A percentile compares a stretch with the other conserved stretches of the same genome.
These are phyloP conservation scores for Rhizopus microsporus DNA, from an alignment of 371 early-diverging fungal genomes.

Conservation along the genomic window DNA sequence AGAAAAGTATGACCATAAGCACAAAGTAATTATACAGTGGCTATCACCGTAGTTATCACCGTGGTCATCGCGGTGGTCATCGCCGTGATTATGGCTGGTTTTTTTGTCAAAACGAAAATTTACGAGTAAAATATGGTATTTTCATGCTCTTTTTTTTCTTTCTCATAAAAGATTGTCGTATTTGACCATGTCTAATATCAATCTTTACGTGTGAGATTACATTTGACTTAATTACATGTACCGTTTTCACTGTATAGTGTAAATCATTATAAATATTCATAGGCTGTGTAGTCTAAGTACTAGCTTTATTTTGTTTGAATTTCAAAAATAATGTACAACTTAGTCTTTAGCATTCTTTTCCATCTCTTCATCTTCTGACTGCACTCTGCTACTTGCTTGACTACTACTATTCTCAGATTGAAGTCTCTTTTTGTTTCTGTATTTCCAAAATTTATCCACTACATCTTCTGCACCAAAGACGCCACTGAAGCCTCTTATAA, in stretches of 20 bases:
- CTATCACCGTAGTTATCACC: constrained; percentile 4
- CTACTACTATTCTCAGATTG: constrained; percentile 26
- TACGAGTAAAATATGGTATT: too few relatives aligned
- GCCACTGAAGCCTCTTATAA: constrained; percentile 67
- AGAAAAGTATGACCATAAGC: constrained; percentile 9
- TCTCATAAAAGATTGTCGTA: too few relatives aligned
- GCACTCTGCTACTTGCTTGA: constrained; percentile 24
- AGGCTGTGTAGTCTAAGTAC: too few relatives aligned
- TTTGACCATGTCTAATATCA: too few relatives aligned
- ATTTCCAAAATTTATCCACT: constrained; percentile 43
- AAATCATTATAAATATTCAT: too few relatives aligned
- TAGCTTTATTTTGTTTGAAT: background rate
- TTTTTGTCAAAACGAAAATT: too few relatives aligned
- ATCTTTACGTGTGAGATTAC: too few relatives aligned
- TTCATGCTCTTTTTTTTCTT: too few relatives aligned
- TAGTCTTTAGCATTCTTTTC: constrained; percentile 2
- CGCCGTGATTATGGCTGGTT: too few relatives aligned
- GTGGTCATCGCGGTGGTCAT: background rate
- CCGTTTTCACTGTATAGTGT: too few relatives aligned
- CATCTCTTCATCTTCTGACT: constrained; percentile 22
- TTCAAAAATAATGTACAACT: background rate
- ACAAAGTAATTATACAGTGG: constrained; percentile 6
- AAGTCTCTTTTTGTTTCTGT: constrained; percentile 23
- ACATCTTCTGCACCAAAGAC: constrained; percentile 67
- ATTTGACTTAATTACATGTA: too few relatives aligned